These are phyloP conservation scores for Phytophthora pseudosyringae DNA, from an alignment of 352 stramenopile species.

Conservation along the genomic window DNA sequence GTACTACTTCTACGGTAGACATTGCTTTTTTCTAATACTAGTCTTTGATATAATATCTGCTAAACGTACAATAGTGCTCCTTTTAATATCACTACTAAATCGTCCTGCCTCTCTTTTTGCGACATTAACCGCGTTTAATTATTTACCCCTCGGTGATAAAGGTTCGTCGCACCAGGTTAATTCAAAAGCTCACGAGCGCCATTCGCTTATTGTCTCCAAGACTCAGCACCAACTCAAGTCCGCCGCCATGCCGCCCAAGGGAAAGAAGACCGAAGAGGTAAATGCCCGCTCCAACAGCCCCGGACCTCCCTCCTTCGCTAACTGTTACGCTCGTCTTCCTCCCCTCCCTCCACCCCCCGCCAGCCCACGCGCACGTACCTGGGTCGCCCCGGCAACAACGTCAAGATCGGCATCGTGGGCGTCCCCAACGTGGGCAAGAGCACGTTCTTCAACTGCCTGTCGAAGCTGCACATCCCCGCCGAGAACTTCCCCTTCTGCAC, in stretches of 20 bases:
- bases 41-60: too few species aligned
- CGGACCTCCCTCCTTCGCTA: too few species aligned
- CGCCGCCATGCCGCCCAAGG: conserved; percentile 72
- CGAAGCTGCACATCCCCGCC: conserved; percentile 92
- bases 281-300: neutral
- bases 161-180: conserved; percentile 11
- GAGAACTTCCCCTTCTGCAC: conserved; percentile 98
- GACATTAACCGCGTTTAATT: neutral
- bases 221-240: conserved; percentile 14
- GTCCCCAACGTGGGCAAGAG: conserved; percentile 99
- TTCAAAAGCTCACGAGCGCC: conserved; percentile 30
- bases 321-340: neutral
- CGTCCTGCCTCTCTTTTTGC: too few species aligned
- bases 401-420: conserved; percentile 99
- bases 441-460: conserved; percentile 99
- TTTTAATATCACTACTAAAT: too few species aligned
- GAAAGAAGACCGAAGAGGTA: conserved; percentile 85
- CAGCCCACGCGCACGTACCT: conserved; percentile 77
- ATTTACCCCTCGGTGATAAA: neutral
- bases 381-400: conserved; percentile 91
- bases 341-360: conserved; percentile 2
- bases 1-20: too few species aligned
- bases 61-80: too few species aligned
- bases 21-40: too few species aligned
- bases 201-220: conserved; percentile 33